These are phyloP conservation scores for Aegilops tauschii DNA, from an alignment of 176 grass and related monocot genomes.

Conservation along the genomic window DNA sequence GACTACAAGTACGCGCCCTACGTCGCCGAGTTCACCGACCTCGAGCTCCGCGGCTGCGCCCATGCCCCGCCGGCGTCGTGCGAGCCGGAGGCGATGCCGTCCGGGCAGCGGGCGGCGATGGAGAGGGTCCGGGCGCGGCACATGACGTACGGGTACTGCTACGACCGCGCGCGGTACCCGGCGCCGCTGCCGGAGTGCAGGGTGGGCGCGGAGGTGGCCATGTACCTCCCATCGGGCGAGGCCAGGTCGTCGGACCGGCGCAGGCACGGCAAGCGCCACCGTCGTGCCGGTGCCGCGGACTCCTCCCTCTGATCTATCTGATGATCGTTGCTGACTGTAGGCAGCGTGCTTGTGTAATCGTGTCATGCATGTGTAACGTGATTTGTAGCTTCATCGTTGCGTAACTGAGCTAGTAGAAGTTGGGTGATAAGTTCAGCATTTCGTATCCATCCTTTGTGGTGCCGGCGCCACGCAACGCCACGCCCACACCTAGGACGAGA, in stretches of 20 bases:
- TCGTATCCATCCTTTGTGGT: neutral
- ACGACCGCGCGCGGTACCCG: conserved; percentile 65
- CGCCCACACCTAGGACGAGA: too few species aligned
- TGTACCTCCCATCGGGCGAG: conserved; percentile 66
- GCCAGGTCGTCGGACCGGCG: conserved; percentile 22
- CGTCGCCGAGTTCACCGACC: conserved; percentile 87
- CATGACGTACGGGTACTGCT: conserved; percentile 89
- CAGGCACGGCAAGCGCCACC: conserved; percentile 52
- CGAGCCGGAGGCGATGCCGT: conserved; percentile 14
- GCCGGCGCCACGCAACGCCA: too few species aligned
- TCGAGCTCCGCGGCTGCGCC: conserved; percentile 53
- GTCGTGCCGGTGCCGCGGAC: conserved; percentile 18
- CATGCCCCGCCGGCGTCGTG: neutral
- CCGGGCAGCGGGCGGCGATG: conserved; percentile 51
- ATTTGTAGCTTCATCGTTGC: neutral
- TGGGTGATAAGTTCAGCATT: neutral
- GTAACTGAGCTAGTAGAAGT: neutral
- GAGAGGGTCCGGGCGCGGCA: conserved; percentile 56
- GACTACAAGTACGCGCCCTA: conserved; percentile 95
- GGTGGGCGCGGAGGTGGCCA: conserved; percentile 45
- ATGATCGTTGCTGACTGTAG: neutral
- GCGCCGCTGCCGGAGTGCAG: conserved; percentile 61
- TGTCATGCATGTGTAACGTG: neutral
- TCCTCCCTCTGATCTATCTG: neutral
- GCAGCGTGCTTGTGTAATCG: neutral